Base-by-base conservation (phyloP, 352 stramenopile genomes). In the Pythium brassicae region DNA sequence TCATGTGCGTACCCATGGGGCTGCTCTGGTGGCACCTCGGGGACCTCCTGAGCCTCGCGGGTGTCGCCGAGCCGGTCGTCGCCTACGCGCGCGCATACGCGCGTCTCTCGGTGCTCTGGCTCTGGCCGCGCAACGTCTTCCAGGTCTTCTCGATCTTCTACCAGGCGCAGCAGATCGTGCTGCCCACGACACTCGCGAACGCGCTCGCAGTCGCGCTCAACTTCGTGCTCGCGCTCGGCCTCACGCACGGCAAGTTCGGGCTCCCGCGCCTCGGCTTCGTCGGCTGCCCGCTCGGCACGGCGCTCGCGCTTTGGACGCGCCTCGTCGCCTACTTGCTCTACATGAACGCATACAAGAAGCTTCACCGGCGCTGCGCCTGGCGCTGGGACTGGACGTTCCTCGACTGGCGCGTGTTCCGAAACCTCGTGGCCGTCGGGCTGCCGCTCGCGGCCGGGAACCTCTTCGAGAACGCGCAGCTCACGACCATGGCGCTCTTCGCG, bases 51-150 rank as follows among this genome's bases (percentile, higher is more conserved):
- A 10, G 65, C 15, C 19, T 65, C 15, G 66, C 70, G 12, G 66
- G 76, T 20, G 75, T 90, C 45, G 48, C 68, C n/a, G 56, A 68
- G 9, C 55, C 67, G 0, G 66, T 92, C 25, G 69, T 71, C 0
- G 60, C 62, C 11, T 76, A 84, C 50, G 71, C 83, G 10, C 63
- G 67, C 10, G 44, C 76, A 44, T 96, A 92, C 65, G 80, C 71
- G 37, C 71, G 82, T 2, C 59, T 87, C 11, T 91, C 74, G 39
- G 72, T 91, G 27, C 60, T 94, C 9, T 76, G 77, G 57, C 68
- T 95, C 34, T 92, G 75, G 76, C 85, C 85, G n/a, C 79, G 81
- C 53, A 79, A 76, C 52, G 86, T 90, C 69, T 92, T 89, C 55
- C 79, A 89, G 51, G 72, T 84, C 55, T 63, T 94, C 22, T 73